phyloP scores from a whole-genome alignment of 1,139 yeast genomes.

The Geotrichum reessii region DNA sequence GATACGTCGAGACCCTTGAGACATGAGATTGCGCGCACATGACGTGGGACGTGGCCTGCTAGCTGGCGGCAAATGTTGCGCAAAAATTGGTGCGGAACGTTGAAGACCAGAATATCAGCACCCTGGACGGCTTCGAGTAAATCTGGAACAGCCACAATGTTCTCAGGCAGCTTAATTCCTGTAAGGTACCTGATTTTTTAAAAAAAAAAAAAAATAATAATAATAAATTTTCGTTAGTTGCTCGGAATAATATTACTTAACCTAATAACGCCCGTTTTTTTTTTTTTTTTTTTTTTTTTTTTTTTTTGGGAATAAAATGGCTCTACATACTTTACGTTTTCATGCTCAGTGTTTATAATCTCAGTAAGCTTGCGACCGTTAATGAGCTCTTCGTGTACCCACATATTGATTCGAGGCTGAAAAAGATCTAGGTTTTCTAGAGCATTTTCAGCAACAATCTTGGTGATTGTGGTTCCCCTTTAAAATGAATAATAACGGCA shows the following conservation, averaged over 20 bases:
- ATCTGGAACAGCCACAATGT: slow-evolving; percentile 81
- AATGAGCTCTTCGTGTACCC: slow-evolving; percentile 81
- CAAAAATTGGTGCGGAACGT: slow-evolving; percentile 81
- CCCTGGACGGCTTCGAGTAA: slow-evolving; percentile 62
- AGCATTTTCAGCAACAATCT: slow-evolving; percentile 83
- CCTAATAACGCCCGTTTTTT: neutral
- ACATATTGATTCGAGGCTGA: slow-evolving; percentile 70
- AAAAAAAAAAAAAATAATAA: neutral
- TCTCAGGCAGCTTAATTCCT: slow-evolving; percentile 68
- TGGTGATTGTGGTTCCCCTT: slow-evolving; percentile 91
- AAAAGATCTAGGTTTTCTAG: slow-evolving; percentile 63
- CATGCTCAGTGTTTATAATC: slow-evolving; percentile 79
- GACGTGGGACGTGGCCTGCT: slow-evolving; percentile 62
- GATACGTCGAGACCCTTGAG: slow-evolving; percentile 86
- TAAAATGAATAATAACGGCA: neutral
- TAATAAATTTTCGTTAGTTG: slow-evolving; percentile 27
- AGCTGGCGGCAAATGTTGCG: slow-evolving; percentile 67
- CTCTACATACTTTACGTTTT: slow-evolving; percentile 56
- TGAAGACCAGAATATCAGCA: slow-evolving; percentile 80
- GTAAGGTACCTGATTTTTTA: slow-evolving; percentile 55
- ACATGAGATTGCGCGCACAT: slow-evolving; percentile 83
- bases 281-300: neutral
- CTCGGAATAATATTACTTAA: neutral
- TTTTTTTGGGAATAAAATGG: neutral
- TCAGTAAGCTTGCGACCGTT: slow-evolving; percentile 69